Conservation (phyloP, 306 rosid genomes). For the Trifolium subterraneum region DNA sequence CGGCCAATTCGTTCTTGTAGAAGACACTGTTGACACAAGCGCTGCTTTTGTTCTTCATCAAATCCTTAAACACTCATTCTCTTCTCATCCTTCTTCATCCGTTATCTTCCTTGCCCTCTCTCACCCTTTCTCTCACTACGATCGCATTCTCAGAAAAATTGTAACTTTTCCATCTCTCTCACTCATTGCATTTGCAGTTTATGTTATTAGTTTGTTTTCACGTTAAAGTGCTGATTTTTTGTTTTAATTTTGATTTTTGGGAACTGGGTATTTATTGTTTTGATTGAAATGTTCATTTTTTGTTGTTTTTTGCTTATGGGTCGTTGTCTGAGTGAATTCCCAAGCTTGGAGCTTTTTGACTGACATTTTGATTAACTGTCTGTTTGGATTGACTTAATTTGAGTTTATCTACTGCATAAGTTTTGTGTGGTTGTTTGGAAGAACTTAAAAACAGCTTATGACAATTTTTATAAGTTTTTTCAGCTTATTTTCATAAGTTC, state of each 20-base stretch:
- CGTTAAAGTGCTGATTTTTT: background rate
- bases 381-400: too few relatives aligned
- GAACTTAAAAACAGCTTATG: too few relatives aligned
- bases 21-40: conserved; percentile 82
- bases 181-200: background rate
- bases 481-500: too few relatives aligned
- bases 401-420: too few relatives aligned
- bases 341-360: background rate
- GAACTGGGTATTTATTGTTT: background rate
- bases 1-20: conserved; percentile 64
- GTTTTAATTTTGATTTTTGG: background rate
- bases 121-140: conserved; percentile 77
- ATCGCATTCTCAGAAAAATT: conserved; percentile 81
- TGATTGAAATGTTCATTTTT: background rate
- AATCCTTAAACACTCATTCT: conserved; percentile 70
- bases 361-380: background rate
- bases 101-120: conserved; percentile 79
- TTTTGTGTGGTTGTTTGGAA: too few relatives aligned
- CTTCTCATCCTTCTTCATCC: conserved; percentile 55
- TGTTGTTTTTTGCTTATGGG: background rate
- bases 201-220: background rate
- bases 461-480: too few relatives aligned
- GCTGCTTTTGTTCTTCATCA: conserved; percentile 90
- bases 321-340: background rate
- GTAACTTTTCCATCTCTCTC: conserved; percentile 46